Conservation (phyloP, 1,139 yeast species). For the Nakaseomyces delphensis region DNA sequence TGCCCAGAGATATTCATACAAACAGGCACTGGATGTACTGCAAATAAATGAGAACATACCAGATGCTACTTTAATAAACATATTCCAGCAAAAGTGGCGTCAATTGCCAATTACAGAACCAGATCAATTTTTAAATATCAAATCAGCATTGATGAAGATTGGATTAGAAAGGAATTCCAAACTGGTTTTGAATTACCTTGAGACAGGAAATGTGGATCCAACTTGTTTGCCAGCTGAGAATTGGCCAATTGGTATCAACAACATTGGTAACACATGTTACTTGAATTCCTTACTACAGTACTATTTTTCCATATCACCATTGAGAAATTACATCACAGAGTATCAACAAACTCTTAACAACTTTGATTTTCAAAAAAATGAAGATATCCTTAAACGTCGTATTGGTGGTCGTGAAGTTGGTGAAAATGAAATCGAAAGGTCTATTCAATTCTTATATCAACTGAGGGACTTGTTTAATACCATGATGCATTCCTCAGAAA, state of each 20-base stretch:
- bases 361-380: conserved; percentile 21
- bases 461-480: conserved; percentile 59
- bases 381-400: conserved; percentile 40
- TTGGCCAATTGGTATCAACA: conserved; percentile 87
- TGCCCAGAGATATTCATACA: conserved; percentile 21
- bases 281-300: conserved; percentile 83
- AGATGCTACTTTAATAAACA: conserved; percentile 48
- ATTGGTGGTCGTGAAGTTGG: conserved; percentile 84
- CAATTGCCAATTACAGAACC: conserved; percentile 28
- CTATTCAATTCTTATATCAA: conserved; percentile 71
- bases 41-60: conserved; percentile 40
- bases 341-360: conserved; percentile 33
- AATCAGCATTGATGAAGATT: conserved; percentile 44
- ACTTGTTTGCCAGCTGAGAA: conserved; percentile 50
- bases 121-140: conserved; percentile 40
- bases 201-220: conserved; percentile 54
- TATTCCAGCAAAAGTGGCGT: conserved; percentile 42
- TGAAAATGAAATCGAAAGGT: conserved; percentile 61
- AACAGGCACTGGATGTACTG: conserved; percentile 38
- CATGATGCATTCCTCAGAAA: conserved; percentile 52
- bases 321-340: conserved; percentile 55
- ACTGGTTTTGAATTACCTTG: conserved; percentile 44
- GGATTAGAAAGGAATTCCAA: conserved; percentile 44
- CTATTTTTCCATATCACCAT: conserved; percentile 76
- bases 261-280: conserved; percentile 93